A percentile compares a stretch with the other conserved stretches of the same genome.
Evolutionary conservation across 1,284 basidiomycete genomes (phyloP).

Genomic region (Rhodotorula sp.): DNA sequence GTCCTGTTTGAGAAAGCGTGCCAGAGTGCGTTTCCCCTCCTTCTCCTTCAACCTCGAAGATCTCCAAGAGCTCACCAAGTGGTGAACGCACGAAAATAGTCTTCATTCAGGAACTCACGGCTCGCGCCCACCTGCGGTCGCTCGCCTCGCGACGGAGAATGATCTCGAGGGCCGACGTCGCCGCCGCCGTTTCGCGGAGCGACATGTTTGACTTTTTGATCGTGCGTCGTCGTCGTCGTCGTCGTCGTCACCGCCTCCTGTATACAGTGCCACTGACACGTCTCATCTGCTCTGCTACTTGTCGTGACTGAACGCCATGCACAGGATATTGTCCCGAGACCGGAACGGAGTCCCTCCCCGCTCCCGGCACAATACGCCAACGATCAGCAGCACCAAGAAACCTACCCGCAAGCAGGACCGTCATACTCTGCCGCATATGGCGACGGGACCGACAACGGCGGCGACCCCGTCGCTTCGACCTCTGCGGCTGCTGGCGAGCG

Average conservation of each 20-base stretch:
- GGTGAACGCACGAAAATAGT: constrained; percentile 56
- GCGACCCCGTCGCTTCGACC: background rate
- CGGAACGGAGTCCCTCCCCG: constrained; percentile 53
- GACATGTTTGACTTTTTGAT: constrained; percentile 54
- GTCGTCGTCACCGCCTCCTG: too few species aligned
- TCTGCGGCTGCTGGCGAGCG: background rate
- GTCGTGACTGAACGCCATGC: too few species aligned
- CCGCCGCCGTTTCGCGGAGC: constrained; percentile 79
- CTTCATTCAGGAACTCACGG: constrained; percentile 90
- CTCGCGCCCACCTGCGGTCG: constrained; percentile 87
- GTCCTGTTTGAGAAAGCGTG: constrained; percentile 94
- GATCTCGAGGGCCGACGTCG: constrained; percentile 82
- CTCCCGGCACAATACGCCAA: background rate
- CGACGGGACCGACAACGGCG: background rate
- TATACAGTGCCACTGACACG: too few species aligned
- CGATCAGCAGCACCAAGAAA: background rate
- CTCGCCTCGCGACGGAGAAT: constrained; percentile 90
- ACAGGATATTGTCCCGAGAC: constrained; percentile 77
- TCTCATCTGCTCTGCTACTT: too few species aligned
- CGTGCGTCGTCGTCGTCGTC: constrained; percentile 51
- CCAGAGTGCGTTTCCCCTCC: constrained; percentile 66
- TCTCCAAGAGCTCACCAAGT: background rate
- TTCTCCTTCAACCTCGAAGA: background rate
- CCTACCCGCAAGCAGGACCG: background rate
- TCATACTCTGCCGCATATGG: background rate